Evolutionary conservation across 192 early-diverging fungal genomes (phyloP), one percentile per base, ranked within the genome.

Genomic region (Ambispora gerdemannii): DNA sequence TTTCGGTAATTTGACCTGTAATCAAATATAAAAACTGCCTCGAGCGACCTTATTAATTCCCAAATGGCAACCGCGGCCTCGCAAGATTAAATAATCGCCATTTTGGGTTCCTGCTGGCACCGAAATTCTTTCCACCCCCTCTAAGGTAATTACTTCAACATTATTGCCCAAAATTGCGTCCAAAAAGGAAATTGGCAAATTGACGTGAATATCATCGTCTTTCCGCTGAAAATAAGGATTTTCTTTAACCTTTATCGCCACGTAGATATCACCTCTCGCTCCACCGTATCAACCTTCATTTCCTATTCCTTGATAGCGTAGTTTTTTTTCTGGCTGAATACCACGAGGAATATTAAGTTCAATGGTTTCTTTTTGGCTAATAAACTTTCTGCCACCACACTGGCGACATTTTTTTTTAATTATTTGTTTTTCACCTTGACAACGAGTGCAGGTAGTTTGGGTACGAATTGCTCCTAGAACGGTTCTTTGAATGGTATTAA

Each of bases 181-280:
- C 22, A 58, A 58, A 58, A 58, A 58, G 27, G 55, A 58, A 4
- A 58, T 58, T 2, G 55, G 55, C 3, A 58, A 58, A 1, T 4
- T 58, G 3, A 58, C 22, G 27, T 58, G 55, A 1, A 58, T n/a
- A 24, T 58, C 55, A 58, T 58, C 3, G 1, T 25, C 55, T 58
- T 58, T 58, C 1, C 55, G 55, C 55, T 58, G 55, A 58, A 58
- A 58, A 58, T 58, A 58, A 1, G 55, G 22, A 24, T 58, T 58
- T 3, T 58, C 55, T 4, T 58, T 58, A 3, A 58, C 55, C 3
- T 58, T 58, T 58, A 58, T 3, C 1, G 1, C 3, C 1, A 58
- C 55, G 3, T 58, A 58, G 11, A 58, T 58, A 4, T 58, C 55
- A 3, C 55, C 55, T 58, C 3, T 58, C 27, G 0, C 17, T 11